A percentile compares a stretch with the other conserved stretches of the same genome.
Conservation (phyloP, 2,329 filamentous ascomycete genomes). For the Talaromyces albobiverticillius region DNA sequence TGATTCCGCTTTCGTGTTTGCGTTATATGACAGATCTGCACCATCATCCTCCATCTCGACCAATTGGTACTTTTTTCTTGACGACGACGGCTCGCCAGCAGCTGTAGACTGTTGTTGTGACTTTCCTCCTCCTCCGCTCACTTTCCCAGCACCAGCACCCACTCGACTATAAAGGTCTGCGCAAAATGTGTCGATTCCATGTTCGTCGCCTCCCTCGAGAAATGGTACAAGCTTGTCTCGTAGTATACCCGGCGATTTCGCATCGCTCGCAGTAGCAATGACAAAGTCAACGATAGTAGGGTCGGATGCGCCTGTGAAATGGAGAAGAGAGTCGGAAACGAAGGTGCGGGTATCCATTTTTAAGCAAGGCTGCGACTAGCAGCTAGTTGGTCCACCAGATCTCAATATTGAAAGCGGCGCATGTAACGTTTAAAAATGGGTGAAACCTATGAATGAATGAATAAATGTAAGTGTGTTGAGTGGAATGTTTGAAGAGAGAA, state of each 20-base stretch:
- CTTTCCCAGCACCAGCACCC: slow-evolving; percentile 16
- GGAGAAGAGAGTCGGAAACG: slow-evolving; percentile 51
- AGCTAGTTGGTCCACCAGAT: background rate
- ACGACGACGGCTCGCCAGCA: slow-evolving; percentile 12
- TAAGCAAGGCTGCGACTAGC: background rate
- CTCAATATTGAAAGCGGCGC: background rate
- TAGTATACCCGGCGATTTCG: slow-evolving; percentile 47
- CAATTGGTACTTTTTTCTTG: slow-evolving; percentile 52
- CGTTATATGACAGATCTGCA: slow-evolving; percentile 24
- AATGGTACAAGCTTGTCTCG: slow-evolving; percentile 52
- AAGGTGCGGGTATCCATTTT: slow-evolving; percentile 41
- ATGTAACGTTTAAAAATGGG: background rate
- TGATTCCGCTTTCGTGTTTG: slow-evolving; percentile 32
- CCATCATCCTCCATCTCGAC: slow-evolving; percentile 53
- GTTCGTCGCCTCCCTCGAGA: slow-evolving; percentile 45
- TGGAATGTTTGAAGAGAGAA: background rate
- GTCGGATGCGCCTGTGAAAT: slow-evolving; percentile 55
- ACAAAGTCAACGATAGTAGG: slow-evolving; percentile 57
- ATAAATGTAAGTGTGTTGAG: background rate
- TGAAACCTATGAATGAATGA: background rate
- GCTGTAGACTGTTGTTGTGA: background rate
- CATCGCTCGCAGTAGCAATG: slow-evolving; percentile 51
- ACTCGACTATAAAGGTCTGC: slow-evolving; percentile 43
- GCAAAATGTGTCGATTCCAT: slow-evolving; percentile 48
- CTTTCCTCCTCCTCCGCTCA: too few species aligned